Evolutionary conservation across 495 filamentous ascomycete genomes (phyloP), one percentile per base, ranked within the genome.

Genomic region (Aspergillus indologenus): DNA sequence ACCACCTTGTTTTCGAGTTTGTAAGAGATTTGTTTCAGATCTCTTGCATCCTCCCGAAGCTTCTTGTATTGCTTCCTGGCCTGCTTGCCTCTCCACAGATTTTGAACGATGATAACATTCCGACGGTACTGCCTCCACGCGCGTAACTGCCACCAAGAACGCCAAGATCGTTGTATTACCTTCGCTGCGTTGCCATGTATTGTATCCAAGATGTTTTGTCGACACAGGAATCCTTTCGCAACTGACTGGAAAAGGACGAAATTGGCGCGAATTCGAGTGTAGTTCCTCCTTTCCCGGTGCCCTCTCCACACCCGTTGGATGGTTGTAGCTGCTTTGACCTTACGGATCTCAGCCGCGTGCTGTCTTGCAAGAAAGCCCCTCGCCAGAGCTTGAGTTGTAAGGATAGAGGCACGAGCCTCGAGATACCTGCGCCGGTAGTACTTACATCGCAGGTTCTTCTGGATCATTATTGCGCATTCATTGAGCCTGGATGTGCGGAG

Each of bases 1-100:
- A 97, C 90, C 56, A 98, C 94, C 83, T 98, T 98, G 80, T 98
- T 97, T 79, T 98, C 95, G 66, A 98, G 75, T 79, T 95, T 98
- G 78, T 98, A 98, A 15, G 92, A 97, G 62, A 98, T 98, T 71
- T 97, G 91, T 78, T 96, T 96, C 65, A 98, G 84, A 80, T 98
- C 94, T 67, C 95, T 88, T 43, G 94, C 92, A 71, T 98, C 95
- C 71, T 96, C 93, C 52, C 95, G 90, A 54, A 96, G 73, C 45
- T 71, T 85, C 84, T 96, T 97, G 80, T 98, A 98, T 52, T 81
- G 84, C 54, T 79, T 82, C 59, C 95, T 83, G 55, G 94, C 95
- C 61, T 78, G 64, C 76, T 83, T 94, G 62, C 92, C 94, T 67
- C 95, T 85, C 92, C 92, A 97, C 62, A 98, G 69, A 76, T 87